Conservation (phyloP, 129 eudicot species). For the Deinandra increscens region DNA sequence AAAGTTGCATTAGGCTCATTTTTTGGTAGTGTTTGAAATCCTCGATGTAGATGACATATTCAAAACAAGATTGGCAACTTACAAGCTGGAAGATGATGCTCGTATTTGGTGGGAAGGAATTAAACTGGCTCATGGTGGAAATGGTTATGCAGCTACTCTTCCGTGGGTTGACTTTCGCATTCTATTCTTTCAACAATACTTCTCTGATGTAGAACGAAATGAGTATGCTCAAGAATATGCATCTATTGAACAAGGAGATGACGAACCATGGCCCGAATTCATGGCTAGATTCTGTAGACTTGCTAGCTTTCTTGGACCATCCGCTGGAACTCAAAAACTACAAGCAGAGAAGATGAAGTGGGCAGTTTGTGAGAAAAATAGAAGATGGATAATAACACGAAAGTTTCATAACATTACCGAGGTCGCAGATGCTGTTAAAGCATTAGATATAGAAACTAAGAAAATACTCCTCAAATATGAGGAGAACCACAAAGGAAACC, state of each 20-base stretch:
- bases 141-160: neutral
- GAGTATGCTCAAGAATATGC: neutral
- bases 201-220: neutral
- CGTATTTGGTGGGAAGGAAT: neutral
- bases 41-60: neutral
- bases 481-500: too few relatives aligned
- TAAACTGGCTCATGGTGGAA: neutral
- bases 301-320: too few relatives aligned
- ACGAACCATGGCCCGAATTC: neutral
- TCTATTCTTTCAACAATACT: neutral
- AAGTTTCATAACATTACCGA: too few relatives aligned
- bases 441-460: too few relatives aligned
- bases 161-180: neutral
- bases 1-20: too few relatives aligned
- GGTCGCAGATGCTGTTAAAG: too few relatives aligned
- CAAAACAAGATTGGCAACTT: neutral
- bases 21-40: too few relatives aligned
- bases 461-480: too few relatives aligned
- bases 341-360: too few relatives aligned
- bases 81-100: neutral
- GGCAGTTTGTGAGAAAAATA: too few relatives aligned
- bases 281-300: neutral
- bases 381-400: too few relatives aligned
- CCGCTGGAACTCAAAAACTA: too few relatives aligned
- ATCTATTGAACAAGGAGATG: neutral